Evolutionary conservation across 2,329 filamentous ascomycete genomes (phyloP).

Genomic region (Exophiala phaeomuriformis): DNA sequence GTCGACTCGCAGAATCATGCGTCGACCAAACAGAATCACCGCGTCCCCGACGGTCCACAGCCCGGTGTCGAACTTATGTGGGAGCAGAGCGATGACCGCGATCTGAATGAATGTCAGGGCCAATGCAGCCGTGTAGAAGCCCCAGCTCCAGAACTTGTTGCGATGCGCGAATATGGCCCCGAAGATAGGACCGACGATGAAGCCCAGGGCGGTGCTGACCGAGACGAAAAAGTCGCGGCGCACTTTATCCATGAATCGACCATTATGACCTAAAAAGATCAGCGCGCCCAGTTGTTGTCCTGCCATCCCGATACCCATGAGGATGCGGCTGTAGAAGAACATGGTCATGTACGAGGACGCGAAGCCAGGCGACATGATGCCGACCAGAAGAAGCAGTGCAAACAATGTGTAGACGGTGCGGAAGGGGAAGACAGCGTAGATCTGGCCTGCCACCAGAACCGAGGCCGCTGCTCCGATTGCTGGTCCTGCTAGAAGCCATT

Average conservation of each 20-base stretch:
- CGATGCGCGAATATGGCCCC: conserved; percentile 13
- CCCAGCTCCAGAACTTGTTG: conserved; percentile 10
- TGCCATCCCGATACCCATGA: conserved; percentile 14
- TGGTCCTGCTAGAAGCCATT: conserved; percentile 16
- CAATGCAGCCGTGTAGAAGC: conserved; percentile 11
- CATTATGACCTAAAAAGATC: conserved; percentile 14
- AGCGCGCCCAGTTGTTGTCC: conserved; percentile 17
- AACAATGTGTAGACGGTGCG: conserved; percentile 12
- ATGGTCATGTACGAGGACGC: conserved; percentile 8
- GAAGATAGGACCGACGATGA: conserved; percentile 17
- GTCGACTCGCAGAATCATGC: conserved; percentile 8
- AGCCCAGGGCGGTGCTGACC: conserved; percentile 11
- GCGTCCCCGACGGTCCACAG: conserved; percentile 3
- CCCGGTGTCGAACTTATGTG: conserved; percentile 5
- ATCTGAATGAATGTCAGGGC: conserved; percentile 3
- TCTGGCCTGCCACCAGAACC: conserved; percentile 12
- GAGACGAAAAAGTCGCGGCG: conserved; percentile 19
- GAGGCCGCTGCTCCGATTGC: conserved; percentile 16
- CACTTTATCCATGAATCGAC: conserved; percentile 15
- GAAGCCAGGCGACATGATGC: conserved; percentile 11
- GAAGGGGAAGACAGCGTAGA: conserved; percentile 18
- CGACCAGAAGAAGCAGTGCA: conserved; percentile 7
- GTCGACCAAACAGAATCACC: background rate
- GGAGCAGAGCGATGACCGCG: conserved; percentile 11
- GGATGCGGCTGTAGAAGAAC: conserved; percentile 12